Evolutionary conservation across 1,139 yeast genomes (phyloP).

Genomic region (Saccharomycopsis crataegensis): DNA sequence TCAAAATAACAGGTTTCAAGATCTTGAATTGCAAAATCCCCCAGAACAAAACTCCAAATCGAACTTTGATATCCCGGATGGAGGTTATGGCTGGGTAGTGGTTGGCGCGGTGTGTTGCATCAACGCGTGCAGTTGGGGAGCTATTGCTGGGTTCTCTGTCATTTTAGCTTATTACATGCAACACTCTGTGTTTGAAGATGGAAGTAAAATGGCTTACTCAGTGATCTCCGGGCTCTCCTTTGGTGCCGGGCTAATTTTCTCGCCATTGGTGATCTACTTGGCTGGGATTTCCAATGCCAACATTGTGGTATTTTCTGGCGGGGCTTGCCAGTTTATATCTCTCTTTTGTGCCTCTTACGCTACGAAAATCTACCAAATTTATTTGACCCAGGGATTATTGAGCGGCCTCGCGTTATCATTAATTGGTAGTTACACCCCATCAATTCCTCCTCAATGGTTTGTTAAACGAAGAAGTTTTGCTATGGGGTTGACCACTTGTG

Average conservation of each 20-base stretch:
- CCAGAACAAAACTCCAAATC: no score
- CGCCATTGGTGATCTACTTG: constrained; percentile 40
- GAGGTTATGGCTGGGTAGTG: constrained; percentile 59
- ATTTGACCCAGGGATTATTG: constrained; percentile 55
- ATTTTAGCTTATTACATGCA: constrained; percentile 48
- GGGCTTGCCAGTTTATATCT: constrained; percentile 42
- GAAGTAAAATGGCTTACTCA: constrained; percentile 45
- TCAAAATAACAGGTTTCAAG: no score
- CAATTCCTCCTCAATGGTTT: constrained; percentile 52
- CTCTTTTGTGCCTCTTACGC: constrained; percentile 57
- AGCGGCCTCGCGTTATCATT: constrained; percentile 53
- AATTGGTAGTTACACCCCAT: constrained; percentile 46
- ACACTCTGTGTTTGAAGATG: constrained; percentile 39
- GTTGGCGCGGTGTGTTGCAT: constrained; percentile 45
- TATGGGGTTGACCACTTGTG: constrained; percentile 41
- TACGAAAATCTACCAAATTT: constrained; percentile 46
- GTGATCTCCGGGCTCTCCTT: constrained; percentile 59
- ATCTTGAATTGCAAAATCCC: no score
- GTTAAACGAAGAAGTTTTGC: constrained; percentile 44
- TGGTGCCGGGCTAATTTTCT: constrained; percentile 46
- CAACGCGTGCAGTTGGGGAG: constrained; percentile 55
- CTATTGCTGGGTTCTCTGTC: constrained; percentile 56
- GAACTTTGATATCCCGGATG: constrained; percentile 35
- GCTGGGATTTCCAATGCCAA: constrained; percentile 25
- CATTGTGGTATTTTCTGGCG: constrained; percentile 33